Evolutionary conservation across 768 basidiomycete genomes (phyloP).

Genomic region (Mycena maculata): DNA sequence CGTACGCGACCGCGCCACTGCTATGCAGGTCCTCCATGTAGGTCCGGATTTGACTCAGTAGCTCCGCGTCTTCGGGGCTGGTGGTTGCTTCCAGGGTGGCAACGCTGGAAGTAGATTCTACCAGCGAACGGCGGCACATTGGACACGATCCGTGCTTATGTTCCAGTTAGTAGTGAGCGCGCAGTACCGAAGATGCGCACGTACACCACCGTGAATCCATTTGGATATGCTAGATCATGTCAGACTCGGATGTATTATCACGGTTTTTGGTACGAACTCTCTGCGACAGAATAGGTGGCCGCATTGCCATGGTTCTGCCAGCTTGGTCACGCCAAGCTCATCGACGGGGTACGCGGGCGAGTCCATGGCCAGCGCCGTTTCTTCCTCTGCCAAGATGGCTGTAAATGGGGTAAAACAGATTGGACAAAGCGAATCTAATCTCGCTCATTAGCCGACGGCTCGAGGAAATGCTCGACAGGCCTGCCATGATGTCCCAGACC

Average conservation of each 20-base stretch:
- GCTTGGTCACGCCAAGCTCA: slow-evolving; percentile 74
- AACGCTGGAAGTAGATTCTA: slow-evolving; percentile 37
- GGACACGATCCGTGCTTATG: slow-evolving; percentile 73
- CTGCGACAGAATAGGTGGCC: slow-evolving; percentile 84
- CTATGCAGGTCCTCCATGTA: slow-evolving; percentile 28
- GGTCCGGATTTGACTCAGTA: slow-evolving; percentile 22
- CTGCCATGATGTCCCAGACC: slow-evolving; percentile 61
- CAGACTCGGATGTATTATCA: slow-evolving; percentile 25
- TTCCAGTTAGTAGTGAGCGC: not conserved
- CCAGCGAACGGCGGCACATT: slow-evolving; percentile 65
- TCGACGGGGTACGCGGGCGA: slow-evolving; percentile 80
- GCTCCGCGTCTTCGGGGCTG: slow-evolving; percentile 16
- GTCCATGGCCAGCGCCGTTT: slow-evolving; percentile 79
- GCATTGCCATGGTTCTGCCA: slow-evolving; percentile 64
- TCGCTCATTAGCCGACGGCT: not conserved
- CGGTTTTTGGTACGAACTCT: slow-evolving; percentile 60
- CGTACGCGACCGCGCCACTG: slow-evolving; percentile 28
- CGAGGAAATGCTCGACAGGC: not conserved
- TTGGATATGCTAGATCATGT: slow-evolving; percentile 62
- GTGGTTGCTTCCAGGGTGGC: slow-evolving; percentile 23
- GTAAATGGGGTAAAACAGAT: slow-evolving; percentile 79
- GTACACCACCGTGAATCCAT: slow-evolving; percentile 71
- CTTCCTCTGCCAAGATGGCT: slow-evolving; percentile 80
- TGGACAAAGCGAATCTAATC: slow-evolving; percentile 74
- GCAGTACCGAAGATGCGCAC: slow-evolving; percentile 36